Base-by-base conservation (phyloP, 2,329 filamentous ascomycete genomes). In the Dactylellina cionopaga region DNA sequence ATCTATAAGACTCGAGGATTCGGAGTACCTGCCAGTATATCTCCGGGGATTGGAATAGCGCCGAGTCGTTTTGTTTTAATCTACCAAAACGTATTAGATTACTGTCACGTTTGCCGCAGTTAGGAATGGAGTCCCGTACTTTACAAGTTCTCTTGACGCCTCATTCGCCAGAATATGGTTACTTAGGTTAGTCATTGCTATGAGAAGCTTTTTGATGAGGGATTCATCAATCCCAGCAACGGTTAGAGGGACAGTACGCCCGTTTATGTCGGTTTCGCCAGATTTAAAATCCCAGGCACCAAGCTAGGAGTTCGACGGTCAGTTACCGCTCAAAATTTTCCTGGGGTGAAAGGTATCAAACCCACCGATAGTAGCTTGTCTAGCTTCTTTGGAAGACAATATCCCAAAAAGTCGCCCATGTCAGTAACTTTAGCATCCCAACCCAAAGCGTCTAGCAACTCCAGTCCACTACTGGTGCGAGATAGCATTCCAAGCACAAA, bases 401-500 rank as follows among this genome's bases (percentile, higher is more conserved):
- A 90, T 1, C 95, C 95, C 7, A 96, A 82, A 0, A 92, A 94
- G 71, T 89, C 87, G 13, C 95, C 95, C 78, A 92, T 86, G 24
- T 89, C 86, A 69, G 92, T 94, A 15, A 92, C 90, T 70, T 92
- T 94, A 7, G 92, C 91, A 77, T 96, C 93, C 96, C 96, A 99
- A 9, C 93, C 93, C 78, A 91, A 85, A 78, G 96, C 92, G 0
- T 90, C 89, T 11, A 99, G 82, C 68, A 98, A 96, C 80, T 96
- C 92, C 24, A 98, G 86, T 0, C 95, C 95, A 78, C 97, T 94
- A 6, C 92, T 85, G 55, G 94, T 98, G 59, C 95, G 86, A 1
- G 93, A 97, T 62, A 99, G 94, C 65, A 99, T 83, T 0, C 95
- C 95, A 0, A 99, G 83, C 0, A 97, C 95, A 77, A 97, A 99